Base-by-base conservation (phyloP, 352 stramenopile species). In the Phytophthora meadii region DNA sequence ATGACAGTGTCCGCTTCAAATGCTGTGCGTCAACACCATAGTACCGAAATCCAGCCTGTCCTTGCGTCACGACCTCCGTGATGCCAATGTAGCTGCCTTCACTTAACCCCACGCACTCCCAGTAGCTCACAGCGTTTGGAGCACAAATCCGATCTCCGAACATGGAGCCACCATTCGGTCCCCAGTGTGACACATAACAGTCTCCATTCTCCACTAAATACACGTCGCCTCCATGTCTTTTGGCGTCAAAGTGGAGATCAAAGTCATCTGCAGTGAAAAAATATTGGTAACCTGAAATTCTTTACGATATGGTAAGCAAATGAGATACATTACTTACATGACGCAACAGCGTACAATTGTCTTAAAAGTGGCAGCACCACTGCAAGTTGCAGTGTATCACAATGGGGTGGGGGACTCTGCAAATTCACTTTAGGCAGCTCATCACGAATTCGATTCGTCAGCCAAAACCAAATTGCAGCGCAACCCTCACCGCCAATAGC, bases 1-100 rank as follows among this genome's bases (percentile, higher is more conserved):
- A 65, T 24, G 76, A 85, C 32, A 89, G 54, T 30, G 81, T 69
- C 30, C 79, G 66, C 19, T 76, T 68, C 1, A 82, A 68, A 25
- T 83, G 75, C 10, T 78, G 57, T 14, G 80, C 77, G 15, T 74
- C 34, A 27, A 79, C 68, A 4, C 81, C 82, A 47, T 81, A 75
- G 49, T 77, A 77, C 10, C 53, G 54, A 41, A 79, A 82, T 12
- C 76, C 74, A 48, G 61, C 46, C 44, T 82, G 61, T 12, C 68
- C 70, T 25, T 64, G 70, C 3, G 52, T 51, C 22, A 80, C 59
- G 27, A 84, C 45, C 19, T 84, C 76, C 2, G 76, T 63, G 42
- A 90, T 52, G 25, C 81, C 83, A 12, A 89, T 61, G 56, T 89
- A 88, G 58, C 79, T 83, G 44, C 77, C 79, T 68, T 84, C 77